Conservation (phyloP, 2,329 filamentous ascomycete genomes). For the Dactylella cylindrospora region DNA sequence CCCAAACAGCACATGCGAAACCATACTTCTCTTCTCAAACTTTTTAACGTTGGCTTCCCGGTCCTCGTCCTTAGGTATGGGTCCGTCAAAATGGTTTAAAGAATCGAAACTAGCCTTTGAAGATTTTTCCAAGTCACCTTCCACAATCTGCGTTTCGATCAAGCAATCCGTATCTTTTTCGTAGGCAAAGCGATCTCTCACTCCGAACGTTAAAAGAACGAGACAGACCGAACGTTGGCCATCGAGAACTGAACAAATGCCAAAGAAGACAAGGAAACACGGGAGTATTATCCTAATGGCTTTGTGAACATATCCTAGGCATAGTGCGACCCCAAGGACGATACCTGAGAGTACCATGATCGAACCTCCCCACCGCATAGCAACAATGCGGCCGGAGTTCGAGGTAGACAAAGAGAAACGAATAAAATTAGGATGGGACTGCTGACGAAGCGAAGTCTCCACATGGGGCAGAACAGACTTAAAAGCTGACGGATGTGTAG, state of each 20-base stretch:
- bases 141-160: conserved; percentile 8
- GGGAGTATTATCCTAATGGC: conserved; percentile 10
- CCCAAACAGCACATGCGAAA: conserved; percentile 30
- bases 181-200: conserved; percentile 31
- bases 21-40: conserved; percentile 10
- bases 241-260: conserved; percentile 22
- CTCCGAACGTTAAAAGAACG: conserved; percentile 15
- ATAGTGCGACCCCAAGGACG: conserved; percentile 16
- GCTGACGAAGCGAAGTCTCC: conserved; percentile 69
- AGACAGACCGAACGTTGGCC: conserved; percentile 26
- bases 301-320: conserved; percentile 16
- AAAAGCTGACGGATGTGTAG: conserved; percentile 75
- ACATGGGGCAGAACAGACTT: conserved; percentile 62
- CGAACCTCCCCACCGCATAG: conserved; percentile 31
- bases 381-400: conserved; percentile 67
- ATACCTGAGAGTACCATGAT: conserved; percentile 18
- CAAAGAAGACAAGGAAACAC: conserved; percentile 10
- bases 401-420: conserved; percentile 80
- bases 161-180: conserved; percentile 27
- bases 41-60: conserved; percentile 10
- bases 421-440: conserved; percentile 81
- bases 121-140: conserved; percentile 28
- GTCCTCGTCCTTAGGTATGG: conserved; percentile 23
- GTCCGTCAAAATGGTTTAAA: conserved; percentile 37
- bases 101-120: conserved; percentile 28